Evolutionary conservation across 257 asterid species (phyloP).

Genomic region (Eucommia ulmoides): DNA sequence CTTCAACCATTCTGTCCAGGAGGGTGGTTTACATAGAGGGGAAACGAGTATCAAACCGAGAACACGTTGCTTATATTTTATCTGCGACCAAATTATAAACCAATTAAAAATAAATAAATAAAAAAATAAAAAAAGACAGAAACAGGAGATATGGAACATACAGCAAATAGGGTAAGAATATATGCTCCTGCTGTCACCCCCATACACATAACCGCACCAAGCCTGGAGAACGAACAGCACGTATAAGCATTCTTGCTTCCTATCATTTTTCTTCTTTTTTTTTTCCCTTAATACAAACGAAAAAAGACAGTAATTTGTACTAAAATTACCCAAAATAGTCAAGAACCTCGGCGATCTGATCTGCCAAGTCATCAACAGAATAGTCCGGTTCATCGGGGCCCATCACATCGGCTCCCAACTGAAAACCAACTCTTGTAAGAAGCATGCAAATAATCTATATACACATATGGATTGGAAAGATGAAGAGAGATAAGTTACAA

Average conservation of each 20-base stretch:
- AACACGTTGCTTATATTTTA: constrained; percentile 60
- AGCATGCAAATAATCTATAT: no score
- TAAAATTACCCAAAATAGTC: constrained; percentile 34
- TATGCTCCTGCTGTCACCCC: constrained; percentile 98
- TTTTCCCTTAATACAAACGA: background rate
- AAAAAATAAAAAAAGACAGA: background rate
- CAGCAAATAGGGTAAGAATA: constrained; percentile 83
- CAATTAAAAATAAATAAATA: constrained; percentile 8
- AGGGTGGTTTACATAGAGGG: constrained; percentile 87
- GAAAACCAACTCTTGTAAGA: constrained; percentile 19
- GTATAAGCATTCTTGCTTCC: constrained; percentile 5
- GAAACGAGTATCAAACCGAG: constrained; percentile 91
- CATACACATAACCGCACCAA: constrained; percentile 88
- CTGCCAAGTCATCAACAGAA: constrained; percentile 39
- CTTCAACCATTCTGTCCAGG: constrained; percentile 96
- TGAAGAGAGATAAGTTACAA: constrained; percentile 9
- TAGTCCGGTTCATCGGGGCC: constrained; percentile 22
- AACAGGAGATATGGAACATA: constrained; percentile 29
- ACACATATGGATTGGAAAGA: constrained; percentile 14
- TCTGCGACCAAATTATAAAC: constrained; percentile 37
- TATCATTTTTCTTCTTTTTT: background rate
- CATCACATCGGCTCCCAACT: constrained; percentile 33
- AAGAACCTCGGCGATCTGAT: constrained; percentile 38
- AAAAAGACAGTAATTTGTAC: background rate
- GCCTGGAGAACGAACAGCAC: constrained; percentile 32